These are phyloP conservation scores for Rhodotorula kratochvilovae DNA, from an alignment of 768 basidiomycete species.

Conservation along the genomic window DNA sequence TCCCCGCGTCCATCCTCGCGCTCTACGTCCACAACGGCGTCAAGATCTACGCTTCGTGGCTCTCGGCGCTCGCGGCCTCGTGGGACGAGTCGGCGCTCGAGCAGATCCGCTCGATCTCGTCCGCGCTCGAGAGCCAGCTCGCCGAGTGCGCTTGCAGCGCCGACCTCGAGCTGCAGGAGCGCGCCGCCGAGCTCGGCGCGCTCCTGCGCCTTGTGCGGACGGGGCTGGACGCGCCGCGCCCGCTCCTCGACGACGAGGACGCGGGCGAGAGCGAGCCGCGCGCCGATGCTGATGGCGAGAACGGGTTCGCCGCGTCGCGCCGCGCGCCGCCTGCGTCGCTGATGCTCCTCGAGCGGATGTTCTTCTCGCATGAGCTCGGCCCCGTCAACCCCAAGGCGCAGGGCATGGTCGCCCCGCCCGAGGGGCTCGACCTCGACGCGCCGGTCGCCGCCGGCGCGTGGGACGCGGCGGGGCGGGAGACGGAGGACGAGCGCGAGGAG, in stretches of 20 bases:
- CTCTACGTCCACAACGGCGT: slow-evolving; percentile 75
- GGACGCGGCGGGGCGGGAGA: neutral
- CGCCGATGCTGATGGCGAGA: neutral
- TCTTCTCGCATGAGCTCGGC: slow-evolving; percentile 71
- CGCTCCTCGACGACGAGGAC: neutral
- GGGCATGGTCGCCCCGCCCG: slow-evolving; percentile 71
- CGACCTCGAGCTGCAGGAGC: slow-evolving; percentile 86
- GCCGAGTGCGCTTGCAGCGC: slow-evolving; percentile 58
- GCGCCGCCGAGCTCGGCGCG: slow-evolving; percentile 54
- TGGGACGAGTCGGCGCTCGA: slow-evolving; percentile 72
- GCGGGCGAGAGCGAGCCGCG: neutral
- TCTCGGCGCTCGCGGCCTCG: slow-evolving; percentile 64
- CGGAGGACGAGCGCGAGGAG: slow-evolving; percentile 21
- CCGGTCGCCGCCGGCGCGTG: slow-evolving; percentile 39
- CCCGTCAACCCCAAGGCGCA: slow-evolving; percentile 78
- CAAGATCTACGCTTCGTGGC: slow-evolving; percentile 85
- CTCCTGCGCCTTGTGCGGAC: slow-evolving; percentile 43
- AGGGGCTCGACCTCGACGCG: slow-evolving; percentile 74
- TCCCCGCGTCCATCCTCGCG: slow-evolving; percentile 63
- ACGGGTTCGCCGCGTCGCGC: slow-evolving; percentile 21
- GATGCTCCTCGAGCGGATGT: slow-evolving; percentile 75
- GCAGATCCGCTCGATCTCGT: slow-evolving; percentile 63
- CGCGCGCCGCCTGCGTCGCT: slow-evolving; percentile 70
- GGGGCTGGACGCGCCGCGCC: slow-evolving; percentile 41
- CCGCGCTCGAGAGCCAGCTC: slow-evolving; percentile 60